Evolutionary conservation across 1,284 basidiomycete species (phyloP).

Genomic region (Apiotrichum gamsii): DNA sequence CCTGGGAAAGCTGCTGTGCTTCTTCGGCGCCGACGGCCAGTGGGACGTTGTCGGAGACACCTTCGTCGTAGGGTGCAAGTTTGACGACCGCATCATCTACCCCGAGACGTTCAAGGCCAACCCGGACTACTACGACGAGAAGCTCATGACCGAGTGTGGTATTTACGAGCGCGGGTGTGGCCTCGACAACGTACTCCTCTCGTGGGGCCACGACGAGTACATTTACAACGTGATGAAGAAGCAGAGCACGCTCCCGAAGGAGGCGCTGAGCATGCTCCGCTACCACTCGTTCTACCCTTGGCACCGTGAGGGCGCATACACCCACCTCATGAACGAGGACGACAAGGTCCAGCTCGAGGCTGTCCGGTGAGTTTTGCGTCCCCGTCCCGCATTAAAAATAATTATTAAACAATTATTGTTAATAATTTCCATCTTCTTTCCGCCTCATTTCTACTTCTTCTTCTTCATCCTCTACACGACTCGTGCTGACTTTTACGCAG

Average conservation of each 20-base stretch:
- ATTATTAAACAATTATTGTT: too few species aligned
- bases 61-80: slow-evolving; percentile 74
- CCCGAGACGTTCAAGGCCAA: slow-evolving; percentile 69
- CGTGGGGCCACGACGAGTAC: slow-evolving; percentile 76
- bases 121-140: slow-evolving; percentile 61
- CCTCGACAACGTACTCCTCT: slow-evolving; percentile 81
- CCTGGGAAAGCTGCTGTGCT: slow-evolving; percentile 70
- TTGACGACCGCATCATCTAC: slow-evolving; percentile 67
- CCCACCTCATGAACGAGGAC: slow-evolving; percentile 63
- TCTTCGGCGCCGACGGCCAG: slow-evolving; percentile 68
- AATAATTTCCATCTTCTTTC: too few species aligned
- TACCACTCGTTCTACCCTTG: slow-evolving; percentile 96
- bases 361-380: too few species aligned
- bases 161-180: slow-evolving; percentile 76
- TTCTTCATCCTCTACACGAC: too few species aligned
- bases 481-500: too few species aligned
- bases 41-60: slow-evolving; percentile 87
- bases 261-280: slow-evolving; percentile 82
- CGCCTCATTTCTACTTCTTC: too few species aligned
- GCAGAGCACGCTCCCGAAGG: slow-evolving; percentile 58
- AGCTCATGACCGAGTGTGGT: slow-evolving; percentile 69
- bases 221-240: slow-evolving; percentile 26
- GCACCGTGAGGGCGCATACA: slow-evolving; percentile 78
- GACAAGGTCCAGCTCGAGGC: slow-evolving; percentile 39
- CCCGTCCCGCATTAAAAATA: too few species aligned